A percentile compares a stretch with the other conserved stretches of the same genome.
Conservation (phyloP, 352 stramenopile genomes). For the Stramenopiles sp. region DNA sequence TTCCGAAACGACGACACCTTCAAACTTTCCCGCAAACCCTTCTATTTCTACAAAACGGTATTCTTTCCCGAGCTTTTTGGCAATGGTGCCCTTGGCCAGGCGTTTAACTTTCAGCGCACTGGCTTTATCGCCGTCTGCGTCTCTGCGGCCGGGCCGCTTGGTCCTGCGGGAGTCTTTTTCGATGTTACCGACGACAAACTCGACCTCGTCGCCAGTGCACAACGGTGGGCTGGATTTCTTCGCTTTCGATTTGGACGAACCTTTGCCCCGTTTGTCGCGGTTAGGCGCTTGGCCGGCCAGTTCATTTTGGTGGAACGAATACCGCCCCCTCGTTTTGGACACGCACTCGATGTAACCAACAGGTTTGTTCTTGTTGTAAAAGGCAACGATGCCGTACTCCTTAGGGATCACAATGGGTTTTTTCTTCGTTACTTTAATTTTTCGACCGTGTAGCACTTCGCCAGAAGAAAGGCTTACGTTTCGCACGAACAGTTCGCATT, state of each 20-base stretch:
- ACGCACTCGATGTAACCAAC: slow-evolving; percentile 9
- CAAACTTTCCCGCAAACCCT: background rate
- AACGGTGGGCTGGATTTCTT: background rate
- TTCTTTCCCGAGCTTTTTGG: background rate
- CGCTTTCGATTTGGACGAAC: background rate
- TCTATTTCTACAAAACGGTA: background rate
- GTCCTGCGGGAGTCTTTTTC: no score
- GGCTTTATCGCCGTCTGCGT: background rate
- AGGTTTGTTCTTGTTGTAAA: background rate
- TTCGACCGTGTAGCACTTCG: no score
- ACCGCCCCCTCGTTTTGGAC: background rate
- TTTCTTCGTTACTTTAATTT: slow-evolving; percentile 11
- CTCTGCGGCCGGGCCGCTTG: background rate
- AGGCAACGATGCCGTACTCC: slow-evolving; percentile 6
- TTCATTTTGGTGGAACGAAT: slow-evolving; percentile 2
- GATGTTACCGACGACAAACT: background rate
- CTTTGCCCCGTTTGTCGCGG: background rate
- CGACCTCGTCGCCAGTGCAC: background rate
- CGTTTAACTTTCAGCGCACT: no score
- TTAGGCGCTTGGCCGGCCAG: background rate
- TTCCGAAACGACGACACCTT: background rate
- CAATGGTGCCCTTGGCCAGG: no score
- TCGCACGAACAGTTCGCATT: background rate
- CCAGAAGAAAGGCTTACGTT: no score
- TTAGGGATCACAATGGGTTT: background rate